Evolutionary conservation across 1,139 yeast species (phyloP).

Genomic region (Yamadazyma siamensis): DNA sequence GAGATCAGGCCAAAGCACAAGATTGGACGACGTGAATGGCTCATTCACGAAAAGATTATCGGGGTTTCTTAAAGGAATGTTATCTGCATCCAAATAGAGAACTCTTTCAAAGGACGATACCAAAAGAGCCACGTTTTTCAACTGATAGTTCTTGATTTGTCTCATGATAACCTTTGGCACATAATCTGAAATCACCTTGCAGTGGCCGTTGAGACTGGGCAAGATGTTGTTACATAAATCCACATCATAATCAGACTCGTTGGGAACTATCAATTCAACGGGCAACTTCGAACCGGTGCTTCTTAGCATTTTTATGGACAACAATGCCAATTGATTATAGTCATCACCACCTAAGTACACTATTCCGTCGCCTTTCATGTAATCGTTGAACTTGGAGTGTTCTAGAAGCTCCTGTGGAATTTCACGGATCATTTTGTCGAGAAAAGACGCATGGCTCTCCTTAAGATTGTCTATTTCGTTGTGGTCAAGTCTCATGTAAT

Average conservation of each 20-base stretch:
- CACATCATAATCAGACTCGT: slow-evolving; percentile 24
- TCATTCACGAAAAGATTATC: slow-evolving; percentile 28
- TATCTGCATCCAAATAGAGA: slow-evolving; percentile 37
- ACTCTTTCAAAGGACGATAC: slow-evolving; percentile 32
- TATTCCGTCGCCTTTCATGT: slow-evolving; percentile 51
- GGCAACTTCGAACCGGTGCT: slow-evolving; percentile 54
- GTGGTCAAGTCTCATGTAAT: slow-evolving; percentile 20
- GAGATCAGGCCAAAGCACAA: slow-evolving; percentile 39
- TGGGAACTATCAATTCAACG: slow-evolving; percentile 47
- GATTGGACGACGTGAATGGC: slow-evolving; percentile 25
- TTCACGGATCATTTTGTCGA: slow-evolving; percentile 17
- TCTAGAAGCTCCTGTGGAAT: slow-evolving; percentile 22
- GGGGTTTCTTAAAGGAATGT: slow-evolving; percentile 31
- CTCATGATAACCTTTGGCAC: slow-evolving; percentile 20
- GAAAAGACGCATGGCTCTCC: slow-evolving; percentile 19
- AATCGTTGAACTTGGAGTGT: slow-evolving; percentile 19
- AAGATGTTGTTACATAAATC: slow-evolving; percentile 29
- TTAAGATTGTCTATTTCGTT: slow-evolving; percentile 20
- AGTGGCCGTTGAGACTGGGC: slow-evolving; percentile 28
- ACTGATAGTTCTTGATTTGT: slow-evolving; percentile 26
- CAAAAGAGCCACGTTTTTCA: slow-evolving; percentile 32
- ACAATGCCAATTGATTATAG: slow-evolving; percentile 51
- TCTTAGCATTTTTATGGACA: slow-evolving; percentile 54
- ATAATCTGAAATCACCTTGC: slow-evolving; percentile 32
- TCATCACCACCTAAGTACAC: slow-evolving; percentile 64